These are phyloP conservation scores for Dimocarpus longan DNA, from an alignment of 345 rosid species.

Conservation along the genomic window DNA sequence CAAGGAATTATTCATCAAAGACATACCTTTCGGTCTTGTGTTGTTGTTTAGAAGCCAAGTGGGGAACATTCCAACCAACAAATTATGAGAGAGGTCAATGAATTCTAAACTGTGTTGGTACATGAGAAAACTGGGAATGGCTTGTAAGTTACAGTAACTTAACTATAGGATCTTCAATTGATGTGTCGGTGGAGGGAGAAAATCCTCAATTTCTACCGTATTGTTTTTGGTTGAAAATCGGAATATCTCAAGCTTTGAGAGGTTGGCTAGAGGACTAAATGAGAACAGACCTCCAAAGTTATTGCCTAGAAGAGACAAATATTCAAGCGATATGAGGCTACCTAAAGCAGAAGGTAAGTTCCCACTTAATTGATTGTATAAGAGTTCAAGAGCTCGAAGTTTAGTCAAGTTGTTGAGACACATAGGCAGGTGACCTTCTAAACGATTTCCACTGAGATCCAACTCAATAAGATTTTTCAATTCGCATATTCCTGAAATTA, in stretches of 20 bases:
- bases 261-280: background rate
- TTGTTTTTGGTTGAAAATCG: background rate
- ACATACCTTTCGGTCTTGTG: background rate
- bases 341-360: too few species aligned
- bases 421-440: too few species aligned
- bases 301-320: background rate
- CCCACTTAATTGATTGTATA: too few species aligned
- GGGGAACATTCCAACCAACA: background rate
- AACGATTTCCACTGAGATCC: background rate
- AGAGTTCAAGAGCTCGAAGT: too few species aligned
- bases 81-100: background rate
- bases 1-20: background rate
- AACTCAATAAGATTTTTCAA: background rate
- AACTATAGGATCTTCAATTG: background rate
- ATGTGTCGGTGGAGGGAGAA: background rate
- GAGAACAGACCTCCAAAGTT: background rate
- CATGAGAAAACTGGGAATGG: background rate
- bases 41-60: background rate
- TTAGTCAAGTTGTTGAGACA: too few species aligned
- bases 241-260: background rate
- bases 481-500: background rate
- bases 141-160: background rate
- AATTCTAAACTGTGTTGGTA: background rate
- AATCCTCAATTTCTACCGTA: background rate
- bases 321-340: background rate